Evolutionary conservation across 495 filamentous ascomycete species (phyloP), one percentile per base, ranked within the genome.

Genomic region (Parathielavia appendiculata): DNA sequence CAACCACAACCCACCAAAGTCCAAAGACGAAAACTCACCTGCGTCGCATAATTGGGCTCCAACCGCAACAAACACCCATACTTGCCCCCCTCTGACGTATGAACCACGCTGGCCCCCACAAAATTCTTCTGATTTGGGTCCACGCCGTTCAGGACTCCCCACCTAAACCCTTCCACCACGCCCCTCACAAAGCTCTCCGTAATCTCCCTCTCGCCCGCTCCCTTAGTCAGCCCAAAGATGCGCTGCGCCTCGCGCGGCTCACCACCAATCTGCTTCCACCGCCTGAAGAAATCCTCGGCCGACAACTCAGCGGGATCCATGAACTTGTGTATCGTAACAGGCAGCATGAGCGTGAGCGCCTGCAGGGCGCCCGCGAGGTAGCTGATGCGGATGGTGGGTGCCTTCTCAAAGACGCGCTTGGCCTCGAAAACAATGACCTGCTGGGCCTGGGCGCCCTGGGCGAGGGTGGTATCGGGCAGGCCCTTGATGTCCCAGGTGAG

Each of bases 251-350:
- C 95, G 12, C 95, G 79, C 7, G 91, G 88, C 2, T 79, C 79
- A 8, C 88, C 91, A 17, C 95, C 95, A 65, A 99, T 97, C 71
- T 99, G 95, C 72, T 93, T 90, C 95, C 95, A 99, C 20, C 95
- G 80, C 77, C 93, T 97, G 77, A 99, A 99, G 74, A 97, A 99
- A 59, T 97, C 93, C 49, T 97, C 93, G 0, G 84, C 84, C 10
- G 80, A 80, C 39, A 99, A 72, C 40, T 88, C 81, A 0, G 95
- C 92, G 0, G 88, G 83, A 57, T 96, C 91, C 91, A 97, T 96
- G 73, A 93, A 99, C 62, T 97, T 95, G 67, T 96, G 92, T 57
- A 91, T 82, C 4, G 89, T 75, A 5, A 99, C 83, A 0, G 95
- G 95, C 4, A 99, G 80, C 69, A 91, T 90, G 14, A 99, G 79